phyloP scores from a whole-genome alignment of 1,139 yeast genomes.

The Debaryomyces coudertii region DNA sequence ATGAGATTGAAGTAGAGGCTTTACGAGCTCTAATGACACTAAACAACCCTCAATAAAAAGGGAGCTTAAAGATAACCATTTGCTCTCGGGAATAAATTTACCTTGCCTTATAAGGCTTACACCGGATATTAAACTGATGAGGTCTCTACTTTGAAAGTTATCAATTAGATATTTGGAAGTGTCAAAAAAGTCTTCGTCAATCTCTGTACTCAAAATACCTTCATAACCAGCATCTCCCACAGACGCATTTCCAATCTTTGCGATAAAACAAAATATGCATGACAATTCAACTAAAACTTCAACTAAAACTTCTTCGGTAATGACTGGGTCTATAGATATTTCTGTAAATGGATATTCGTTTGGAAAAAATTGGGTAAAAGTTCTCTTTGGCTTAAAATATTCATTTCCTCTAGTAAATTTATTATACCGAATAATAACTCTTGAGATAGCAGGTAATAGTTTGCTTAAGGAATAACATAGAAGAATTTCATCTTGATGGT shows the following conservation, averaged over 20 bases:
- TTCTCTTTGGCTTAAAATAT: slow-evolving; percentile 60
- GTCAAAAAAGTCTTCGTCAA: slow-evolving; percentile 38
- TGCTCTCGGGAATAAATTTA: slow-evolving; percentile 63
- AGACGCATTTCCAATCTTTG: slow-evolving; percentile 52
- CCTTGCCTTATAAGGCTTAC: slow-evolving; percentile 61
- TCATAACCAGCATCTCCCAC: slow-evolving; percentile 50
- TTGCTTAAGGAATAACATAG: slow-evolving; percentile 52
- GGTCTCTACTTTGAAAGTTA: slow-evolving; percentile 44
- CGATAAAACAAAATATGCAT: slow-evolving; percentile 58
- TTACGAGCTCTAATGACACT: slow-evolving; percentile 58
- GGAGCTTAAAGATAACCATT: slow-evolving; percentile 72
- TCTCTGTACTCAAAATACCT: slow-evolving; percentile 30
- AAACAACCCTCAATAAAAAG: slow-evolving; percentile 63
- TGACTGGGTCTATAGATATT: slow-evolving; percentile 72
- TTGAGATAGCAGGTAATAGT: slow-evolving; percentile 54
- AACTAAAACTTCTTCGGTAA: slow-evolving; percentile 68
- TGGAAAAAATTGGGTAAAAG: slow-evolving; percentile 72
- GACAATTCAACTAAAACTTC: slow-evolving; percentile 75
- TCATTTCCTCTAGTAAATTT: slow-evolving; percentile 55
- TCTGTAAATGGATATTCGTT: slow-evolving; percentile 65
- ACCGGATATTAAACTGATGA: slow-evolving; percentile 54
- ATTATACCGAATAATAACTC: slow-evolving; percentile 56
- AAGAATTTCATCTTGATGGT: slow-evolving; percentile 29
- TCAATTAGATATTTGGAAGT: slow-evolving; percentile 36
- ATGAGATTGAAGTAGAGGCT: slow-evolving; percentile 54